These are phyloP conservation scores for Hyphodiscus sp. DNA, from an alignment of 2,329 filamentous ascomycete genomes.

Conservation along the genomic window DNA sequence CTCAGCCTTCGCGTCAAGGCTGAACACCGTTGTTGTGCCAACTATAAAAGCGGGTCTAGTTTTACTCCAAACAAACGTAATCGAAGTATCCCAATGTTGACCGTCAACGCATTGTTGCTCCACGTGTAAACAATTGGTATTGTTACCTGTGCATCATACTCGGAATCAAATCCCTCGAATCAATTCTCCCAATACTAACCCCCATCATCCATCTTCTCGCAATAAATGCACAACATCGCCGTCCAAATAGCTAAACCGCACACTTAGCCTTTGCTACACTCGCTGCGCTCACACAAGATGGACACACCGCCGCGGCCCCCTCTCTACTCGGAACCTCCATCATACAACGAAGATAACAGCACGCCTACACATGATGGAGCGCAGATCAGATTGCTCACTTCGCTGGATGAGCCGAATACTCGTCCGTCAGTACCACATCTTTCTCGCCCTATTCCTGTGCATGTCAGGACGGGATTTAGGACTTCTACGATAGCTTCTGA, in stretches of 20 bases:
- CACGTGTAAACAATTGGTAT: not conserved
- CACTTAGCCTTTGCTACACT: too few relatives aligned
- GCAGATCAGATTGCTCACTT: slow-evolving; percentile 55
- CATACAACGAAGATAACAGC: slow-evolving; percentile 48
- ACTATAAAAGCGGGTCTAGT: too few relatives aligned
- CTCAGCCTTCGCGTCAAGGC: too few relatives aligned
- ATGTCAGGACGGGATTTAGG: not conserved
- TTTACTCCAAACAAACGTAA: not conserved
- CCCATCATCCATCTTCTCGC: not conserved
- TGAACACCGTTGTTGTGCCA: not conserved
- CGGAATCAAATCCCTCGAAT: not conserved
- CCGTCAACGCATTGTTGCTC: not conserved
- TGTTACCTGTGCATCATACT: not conserved
- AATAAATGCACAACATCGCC: not conserved
- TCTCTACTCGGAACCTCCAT: slow-evolving; percentile 47
- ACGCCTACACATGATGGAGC: slow-evolving; percentile 43
- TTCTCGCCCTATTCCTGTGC: not conserved
- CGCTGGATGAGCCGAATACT: slow-evolving; percentile 48
- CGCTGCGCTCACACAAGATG: slow-evolving; percentile 18
- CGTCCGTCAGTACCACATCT: slow-evolving; percentile 39
- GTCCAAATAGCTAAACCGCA: not conserved
- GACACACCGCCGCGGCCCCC: slow-evolving; percentile 45
- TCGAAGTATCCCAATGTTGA: too few relatives aligned
- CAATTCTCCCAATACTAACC: not conserved
- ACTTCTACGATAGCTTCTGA: slow-evolving; percentile 14